phyloP scores from a whole-genome alignment of 768 basidiomycete species.

The Lepiota subincarnata region DNA sequence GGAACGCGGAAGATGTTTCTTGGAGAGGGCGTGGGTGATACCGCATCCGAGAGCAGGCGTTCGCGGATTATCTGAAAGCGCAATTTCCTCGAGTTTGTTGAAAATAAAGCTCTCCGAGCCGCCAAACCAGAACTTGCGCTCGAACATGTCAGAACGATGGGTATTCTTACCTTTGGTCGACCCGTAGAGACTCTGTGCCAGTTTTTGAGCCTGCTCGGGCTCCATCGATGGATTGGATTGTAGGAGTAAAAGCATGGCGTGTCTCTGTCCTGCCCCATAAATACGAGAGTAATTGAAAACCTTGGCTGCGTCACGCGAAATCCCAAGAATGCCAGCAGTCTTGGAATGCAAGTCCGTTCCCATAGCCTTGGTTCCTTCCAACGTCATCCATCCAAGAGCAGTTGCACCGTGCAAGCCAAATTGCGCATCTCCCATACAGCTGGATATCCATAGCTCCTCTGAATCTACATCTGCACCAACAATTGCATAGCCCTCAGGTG shows the following conservation, averaged over 20 bases:
- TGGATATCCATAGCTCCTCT: slow-evolving; percentile 98
- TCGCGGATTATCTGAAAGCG: slow-evolving; percentile 76
- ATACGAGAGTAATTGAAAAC: slow-evolving; percentile 99
- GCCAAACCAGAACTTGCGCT: slow-evolving; percentile 91
- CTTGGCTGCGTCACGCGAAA: slow-evolving; percentile 92
- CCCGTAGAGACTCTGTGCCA: slow-evolving; percentile 82
- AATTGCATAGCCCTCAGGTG: slow-evolving; percentile 88
- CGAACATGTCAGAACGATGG: slow-evolving; percentile 67
- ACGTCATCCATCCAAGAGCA: slow-evolving; percentile 98
- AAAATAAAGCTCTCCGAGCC: slow-evolving; percentile 96
- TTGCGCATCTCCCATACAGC: slow-evolving; percentile 97
- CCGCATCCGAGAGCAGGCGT: slow-evolving; percentile 95
- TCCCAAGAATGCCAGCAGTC: slow-evolving; percentile 88
- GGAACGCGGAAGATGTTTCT: slow-evolving; percentile 75
- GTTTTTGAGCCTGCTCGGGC: slow-evolving; percentile 69
- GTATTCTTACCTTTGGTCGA: slow-evolving; percentile 93
- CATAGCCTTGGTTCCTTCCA: slow-evolving; percentile 92
- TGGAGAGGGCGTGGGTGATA: slow-evolving; percentile 89
- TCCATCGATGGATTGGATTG: slow-evolving; percentile 82
- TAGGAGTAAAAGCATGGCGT: slow-evolving; percentile 82
- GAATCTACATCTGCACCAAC: slow-evolving; percentile 99
- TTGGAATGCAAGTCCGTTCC: slow-evolving; percentile 97
- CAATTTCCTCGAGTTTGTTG: slow-evolving; percentile 96
- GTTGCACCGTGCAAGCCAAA: slow-evolving; percentile 96
- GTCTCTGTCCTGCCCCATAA: slow-evolving; percentile 96